Evolutionary conservation across 2,329 filamentous ascomycete species (phyloP), one percentile per base, ranked within the genome.

Genomic region (Penicillium hesseltinei): DNA sequence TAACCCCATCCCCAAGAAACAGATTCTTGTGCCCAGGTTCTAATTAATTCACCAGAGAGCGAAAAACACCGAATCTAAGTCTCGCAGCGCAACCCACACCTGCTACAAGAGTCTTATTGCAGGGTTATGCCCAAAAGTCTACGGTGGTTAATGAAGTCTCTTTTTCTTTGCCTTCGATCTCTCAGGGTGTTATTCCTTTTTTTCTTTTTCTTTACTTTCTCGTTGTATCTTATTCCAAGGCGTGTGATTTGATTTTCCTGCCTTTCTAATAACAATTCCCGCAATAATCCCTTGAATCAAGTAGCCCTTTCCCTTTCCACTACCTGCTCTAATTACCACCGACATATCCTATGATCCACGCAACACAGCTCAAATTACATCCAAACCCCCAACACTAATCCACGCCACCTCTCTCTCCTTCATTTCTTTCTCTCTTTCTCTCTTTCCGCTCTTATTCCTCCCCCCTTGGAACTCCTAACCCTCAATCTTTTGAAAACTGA

Each of bases 61-160:
- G 88, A 90, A 72, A 90, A 90, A 75, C 88, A 90, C 76, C 85
- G 88, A 45, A 85, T 89, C 66, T 89, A 71, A 66, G 44, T 36
- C 40, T 33, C 45, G 35, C 57, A 59, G 46, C 52, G 31, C 19
- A 17, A 21, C 38, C 21, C 31, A 56, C n/a, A 27, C 48, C 33
- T 52, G 27, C 17, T 47, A 40, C 36, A 23, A 43, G 49, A 47
- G 31, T 53, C 27, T 51, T 43, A 51, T 45, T 48, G 44, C 43
- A 54, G 59, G 55, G 42, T 59, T 50, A 19, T 49, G 56, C 57
- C 48, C 62, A 54, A 70, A 66, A 66, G 63, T 68, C 62, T 54
- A 62, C 59, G 63, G 66, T 62, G 64, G 63, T 61, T 64, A 45
- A 66, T 56, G 63, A 62, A 56, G 51, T 62, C 60, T 64, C 51